phyloP scores from a whole-genome alignment of 192 early-diverging fungal species.

The Coemansia sp. region DNA sequence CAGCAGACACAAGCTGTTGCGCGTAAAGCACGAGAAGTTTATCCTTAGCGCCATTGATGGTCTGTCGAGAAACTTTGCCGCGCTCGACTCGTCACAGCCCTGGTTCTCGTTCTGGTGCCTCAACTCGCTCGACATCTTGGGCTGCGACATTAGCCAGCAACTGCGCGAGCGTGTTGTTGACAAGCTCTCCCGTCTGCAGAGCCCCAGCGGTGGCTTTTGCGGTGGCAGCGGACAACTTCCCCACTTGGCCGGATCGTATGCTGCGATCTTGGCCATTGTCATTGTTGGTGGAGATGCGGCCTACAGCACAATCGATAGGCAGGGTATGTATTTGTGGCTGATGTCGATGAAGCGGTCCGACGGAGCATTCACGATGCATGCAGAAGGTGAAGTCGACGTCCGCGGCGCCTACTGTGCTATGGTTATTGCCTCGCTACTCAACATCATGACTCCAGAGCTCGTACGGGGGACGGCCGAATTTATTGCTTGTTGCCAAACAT shows the following conservation, averaged over 20 bases:
- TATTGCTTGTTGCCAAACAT: conserved; percentile 79
- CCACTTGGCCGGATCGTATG: conserved; percentile 89
- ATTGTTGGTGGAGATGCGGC: conserved; percentile 66
- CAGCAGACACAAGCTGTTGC: conserved; percentile 46
- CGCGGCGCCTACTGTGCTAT: conserved; percentile 87
- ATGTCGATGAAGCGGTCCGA: conserved; percentile 78
- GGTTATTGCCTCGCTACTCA: conserved; percentile 71
- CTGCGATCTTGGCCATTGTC: conserved; percentile 77
- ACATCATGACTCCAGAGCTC: conserved; percentile 80
- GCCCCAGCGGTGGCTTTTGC: conserved; percentile 69
- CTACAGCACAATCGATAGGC: conserved; percentile 56
- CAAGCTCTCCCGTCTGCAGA: conserved; percentile 66
- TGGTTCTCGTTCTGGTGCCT: conserved; percentile 93
- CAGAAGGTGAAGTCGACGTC: conserved; percentile 91
- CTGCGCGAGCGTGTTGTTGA: conserved; percentile 47
- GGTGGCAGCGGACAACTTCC: conserved; percentile 83
- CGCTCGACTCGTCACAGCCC: conserved; percentile 81
- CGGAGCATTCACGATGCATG: conserved; percentile 88
- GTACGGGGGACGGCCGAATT: conserved; percentile 62
- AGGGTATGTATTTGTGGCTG: conserved; percentile 69
- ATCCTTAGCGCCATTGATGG: conserved; percentile 51
- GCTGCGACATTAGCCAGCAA: conserved; percentile 49
- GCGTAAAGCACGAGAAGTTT: conserved; percentile 59
- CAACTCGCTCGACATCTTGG: conserved; percentile 79
- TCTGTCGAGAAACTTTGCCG: conserved; percentile 57